These are phyloP conservation scores for Cordyceps militaris DNA, from an alignment of 2,329 filamentous ascomycete genomes.

Conservation along the genomic window DNA sequence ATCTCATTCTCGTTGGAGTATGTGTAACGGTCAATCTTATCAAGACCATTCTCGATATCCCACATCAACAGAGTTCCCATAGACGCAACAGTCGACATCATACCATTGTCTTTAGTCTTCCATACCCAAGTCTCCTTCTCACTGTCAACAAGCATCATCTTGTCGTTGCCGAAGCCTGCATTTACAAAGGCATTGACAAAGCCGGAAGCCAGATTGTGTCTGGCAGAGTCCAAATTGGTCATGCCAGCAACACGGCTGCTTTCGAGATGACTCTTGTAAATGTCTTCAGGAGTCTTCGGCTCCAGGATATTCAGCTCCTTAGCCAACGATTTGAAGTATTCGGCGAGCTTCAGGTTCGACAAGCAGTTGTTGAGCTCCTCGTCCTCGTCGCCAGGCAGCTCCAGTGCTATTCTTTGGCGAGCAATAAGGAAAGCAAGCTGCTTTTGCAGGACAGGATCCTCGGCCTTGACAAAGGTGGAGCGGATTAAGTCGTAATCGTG, in stretches of 20 bases:
- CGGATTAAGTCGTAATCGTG: constrained; percentile 82
- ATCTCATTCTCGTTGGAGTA: constrained; percentile 75
- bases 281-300: constrained; percentile 94
- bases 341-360: constrained; percentile 78
- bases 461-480: constrained; percentile 70
- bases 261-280: constrained; percentile 98
- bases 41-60: constrained; percentile 86
- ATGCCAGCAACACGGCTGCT: constrained; percentile 87
- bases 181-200: constrained; percentile 98
- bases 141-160: constrained; percentile 90
- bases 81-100: constrained; percentile 93
- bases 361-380: constrained; percentile 73
- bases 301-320: constrained; percentile 97
- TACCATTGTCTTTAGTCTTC: constrained; percentile 98
- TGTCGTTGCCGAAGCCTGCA: constrained; percentile 89
- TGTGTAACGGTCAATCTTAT: constrained; percentile 92
- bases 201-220: constrained; percentile 89
- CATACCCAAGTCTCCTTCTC: constrained; percentile 93
- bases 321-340: constrained; percentile 87
- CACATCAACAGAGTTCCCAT: constrained; percentile 86
- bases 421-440: constrained; percentile 92
- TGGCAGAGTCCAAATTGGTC: constrained; percentile 90
- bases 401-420: constrained; percentile 80
- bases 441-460: constrained; percentile 77
- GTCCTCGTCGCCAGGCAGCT: constrained; percentile 63